Base-by-base conservation (phyloP, 1,284 basidiomycete genomes). In the Cryptococcus sp. region DNA sequence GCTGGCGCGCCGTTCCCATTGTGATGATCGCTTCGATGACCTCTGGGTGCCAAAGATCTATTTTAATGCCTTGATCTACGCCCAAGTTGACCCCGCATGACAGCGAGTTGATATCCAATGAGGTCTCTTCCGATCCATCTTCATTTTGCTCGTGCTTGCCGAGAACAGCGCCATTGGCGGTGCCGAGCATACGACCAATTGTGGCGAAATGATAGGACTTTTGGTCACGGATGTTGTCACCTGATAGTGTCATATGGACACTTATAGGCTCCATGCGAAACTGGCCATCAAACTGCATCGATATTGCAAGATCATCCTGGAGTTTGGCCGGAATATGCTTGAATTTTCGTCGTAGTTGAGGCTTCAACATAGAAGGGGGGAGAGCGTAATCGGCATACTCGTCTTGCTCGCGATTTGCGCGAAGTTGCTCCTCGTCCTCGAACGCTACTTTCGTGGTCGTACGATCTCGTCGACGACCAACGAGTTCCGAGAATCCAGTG, bases 21-120 rank as follows among this genome's bases (percentile, higher is more conserved):
- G 79, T 79, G 11, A 80, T 78, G 25, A 87, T 72, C 2, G 84
- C 82, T 45, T 82, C 81, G 50, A 90, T 79, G 22, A 86, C 86
- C 49, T 83, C 80, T 5, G 83, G 83, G 58, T 88, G 84, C 88
- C 89, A 91, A 11, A 91, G 75, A 70, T 91, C 88, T 47, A 89
- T 57, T 49, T 85, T 84, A 20, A 89, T 60, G 1, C 76, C 73
- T 4, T 84, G 83, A 63, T 91, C 88, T 8, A 85, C 80, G 11
- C 81, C 80, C 40, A 83, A 71, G 58, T 83, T 81, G 25, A 86
- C 63, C 46, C 86, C 82, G 1, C 83, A 65, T 40, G 84, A 81
- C 15, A 83, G 58, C 0, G 88, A 85, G 0, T 60, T 45, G 11
- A 54, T 57, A 17, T 67, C 62, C 22, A 78, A 61, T 0, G 47